phyloP scores from a whole-genome alignment of 345 rosid species.

The Aquilaria malaccensis region DNA sequence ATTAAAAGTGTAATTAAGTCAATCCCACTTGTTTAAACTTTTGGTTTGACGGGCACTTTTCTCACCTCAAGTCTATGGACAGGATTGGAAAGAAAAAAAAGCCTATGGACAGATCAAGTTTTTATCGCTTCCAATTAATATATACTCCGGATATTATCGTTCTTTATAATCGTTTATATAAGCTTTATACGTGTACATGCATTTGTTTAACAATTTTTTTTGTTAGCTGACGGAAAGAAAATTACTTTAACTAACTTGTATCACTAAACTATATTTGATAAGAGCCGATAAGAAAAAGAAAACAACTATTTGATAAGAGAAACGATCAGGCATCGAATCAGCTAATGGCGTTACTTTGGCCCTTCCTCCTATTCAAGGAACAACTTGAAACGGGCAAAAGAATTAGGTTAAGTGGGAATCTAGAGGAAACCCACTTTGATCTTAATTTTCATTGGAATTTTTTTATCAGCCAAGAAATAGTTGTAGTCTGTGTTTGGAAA shows the following conservation, averaged over 20 bases:
- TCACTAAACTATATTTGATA: constrained; percentile 35
- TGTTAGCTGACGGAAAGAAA: too few relatives aligned
- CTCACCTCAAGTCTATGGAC: too few relatives aligned
- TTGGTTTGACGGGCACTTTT: too few relatives aligned
- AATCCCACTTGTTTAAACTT: too few relatives aligned
- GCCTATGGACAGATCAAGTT: too few relatives aligned
- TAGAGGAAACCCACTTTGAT: constrained; percentile 49
- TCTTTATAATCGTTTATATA: neutral
- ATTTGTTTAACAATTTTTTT: too few relatives aligned
- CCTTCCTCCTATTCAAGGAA: constrained; percentile 55
- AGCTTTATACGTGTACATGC: too few relatives aligned
- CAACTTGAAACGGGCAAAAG: constrained; percentile 18
- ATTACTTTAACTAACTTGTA: constrained; percentile 56
- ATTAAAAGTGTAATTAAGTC: too few relatives aligned
- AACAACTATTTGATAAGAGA: too few relatives aligned
- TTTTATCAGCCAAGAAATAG: constrained; percentile 6
- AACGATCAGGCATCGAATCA: constrained; percentile 6
- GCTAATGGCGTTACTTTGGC: constrained; percentile 36
- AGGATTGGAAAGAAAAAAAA: too few relatives aligned
- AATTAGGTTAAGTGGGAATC: constrained; percentile 59
- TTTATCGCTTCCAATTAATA: too few relatives aligned
- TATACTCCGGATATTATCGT: too few relatives aligned
- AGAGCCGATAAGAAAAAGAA: neutral
- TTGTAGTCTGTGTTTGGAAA: neutral
- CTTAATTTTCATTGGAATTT: constrained; percentile 4